Conservation (phyloP, 768 basidiomycete genomes). For the Tulasnella sp. region DNA sequence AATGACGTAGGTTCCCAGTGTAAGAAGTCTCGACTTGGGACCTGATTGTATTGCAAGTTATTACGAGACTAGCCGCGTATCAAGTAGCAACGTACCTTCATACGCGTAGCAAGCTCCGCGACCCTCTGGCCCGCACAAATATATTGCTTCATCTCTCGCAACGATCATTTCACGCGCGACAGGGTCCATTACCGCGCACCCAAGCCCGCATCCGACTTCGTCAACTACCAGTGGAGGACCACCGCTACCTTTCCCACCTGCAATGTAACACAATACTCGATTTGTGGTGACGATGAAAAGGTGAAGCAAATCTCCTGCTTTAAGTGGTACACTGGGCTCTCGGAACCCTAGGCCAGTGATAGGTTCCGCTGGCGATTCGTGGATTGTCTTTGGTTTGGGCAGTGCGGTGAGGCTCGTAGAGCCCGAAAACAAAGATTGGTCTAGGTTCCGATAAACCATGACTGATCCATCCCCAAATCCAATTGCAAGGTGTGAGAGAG, state of each 20-base stretch:
- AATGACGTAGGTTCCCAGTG: conserved; percentile 73
- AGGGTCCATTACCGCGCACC: conserved; percentile 77
- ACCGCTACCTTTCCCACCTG: conserved; percentile 58
- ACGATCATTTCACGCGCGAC: conserved; percentile 63
- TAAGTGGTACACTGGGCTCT: conserved; percentile 34
- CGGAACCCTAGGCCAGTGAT: conserved; percentile 88
- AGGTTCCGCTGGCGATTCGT: conserved; percentile 77
- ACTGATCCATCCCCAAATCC: conserved; percentile 95
- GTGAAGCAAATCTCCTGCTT: conserved; percentile 30
- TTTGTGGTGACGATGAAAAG: conserved; percentile 86
- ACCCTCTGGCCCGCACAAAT: conserved; percentile 70
- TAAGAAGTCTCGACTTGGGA: conserved; percentile 64
- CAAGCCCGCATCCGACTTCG: conserved; percentile 73
- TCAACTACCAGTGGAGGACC: conserved; percentile 58
- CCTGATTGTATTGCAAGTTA: conserved; percentile 32
- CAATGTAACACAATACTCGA: conserved; percentile 63
- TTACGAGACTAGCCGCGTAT: background rate
- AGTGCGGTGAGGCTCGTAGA: conserved; percentile 56
- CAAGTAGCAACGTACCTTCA: conserved; percentile 48
- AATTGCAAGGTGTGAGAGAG: conserved; percentile 74
- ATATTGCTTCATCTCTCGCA: conserved; percentile 85
- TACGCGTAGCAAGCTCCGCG: conserved; percentile 80
- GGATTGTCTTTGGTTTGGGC: conserved; percentile 77
- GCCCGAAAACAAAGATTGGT: conserved; percentile 69
- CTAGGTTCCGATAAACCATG: conserved; percentile 78